These are phyloP conservation scores for Russula compacta DNA, from an alignment of 768 basidiomycete genomes.

Conservation along the genomic window DNA sequence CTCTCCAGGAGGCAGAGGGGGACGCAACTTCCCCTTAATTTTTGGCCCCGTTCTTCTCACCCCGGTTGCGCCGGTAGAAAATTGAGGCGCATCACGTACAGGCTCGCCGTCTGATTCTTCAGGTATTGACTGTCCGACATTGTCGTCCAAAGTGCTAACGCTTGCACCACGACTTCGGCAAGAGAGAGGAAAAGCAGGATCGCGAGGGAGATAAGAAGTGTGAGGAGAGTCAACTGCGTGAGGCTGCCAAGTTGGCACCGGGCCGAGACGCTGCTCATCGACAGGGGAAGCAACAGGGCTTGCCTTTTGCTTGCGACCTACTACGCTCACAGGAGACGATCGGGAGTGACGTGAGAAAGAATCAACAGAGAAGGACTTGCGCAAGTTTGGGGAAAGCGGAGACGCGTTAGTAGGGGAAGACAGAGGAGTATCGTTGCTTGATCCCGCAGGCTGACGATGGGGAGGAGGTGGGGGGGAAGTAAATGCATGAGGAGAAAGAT, in stretches of 20 bases:
- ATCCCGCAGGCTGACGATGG: conserved; percentile 19
- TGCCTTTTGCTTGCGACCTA: conserved; percentile 5
- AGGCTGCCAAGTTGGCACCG: conserved; percentile 8
- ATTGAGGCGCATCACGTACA: conserved; percentile 27
- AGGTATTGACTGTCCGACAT: conserved; percentile 30
- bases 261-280: conserved; percentile 6
- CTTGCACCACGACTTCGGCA: conserved; percentile 48
- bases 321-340: conserved; percentile 29
- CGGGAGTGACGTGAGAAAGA: conserved; percentile 44
- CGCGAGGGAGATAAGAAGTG: conserved; percentile 31
- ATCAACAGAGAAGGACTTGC: conserved; percentile 73
- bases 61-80: background rate
- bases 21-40: conserved; percentile 27
- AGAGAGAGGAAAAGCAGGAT: conserved; percentile 27
- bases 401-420: conserved; percentile 20
- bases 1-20: conserved; percentile 25
- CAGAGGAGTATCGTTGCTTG: conserved; percentile 23
- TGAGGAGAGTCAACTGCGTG: conserved; percentile 22
- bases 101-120: conserved; percentile 48
- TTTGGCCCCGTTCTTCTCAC: background rate
- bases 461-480: conserved; percentile 23
- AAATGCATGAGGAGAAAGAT: conserved; percentile 27
- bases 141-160: conserved; percentile 39
- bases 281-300: background rate
- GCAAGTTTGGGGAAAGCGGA: conserved; percentile 37